These are phyloP conservation scores for Stenocarpella maydis DNA, from an alignment of 2,329 filamentous ascomycete species.

Conservation along the genomic window DNA sequence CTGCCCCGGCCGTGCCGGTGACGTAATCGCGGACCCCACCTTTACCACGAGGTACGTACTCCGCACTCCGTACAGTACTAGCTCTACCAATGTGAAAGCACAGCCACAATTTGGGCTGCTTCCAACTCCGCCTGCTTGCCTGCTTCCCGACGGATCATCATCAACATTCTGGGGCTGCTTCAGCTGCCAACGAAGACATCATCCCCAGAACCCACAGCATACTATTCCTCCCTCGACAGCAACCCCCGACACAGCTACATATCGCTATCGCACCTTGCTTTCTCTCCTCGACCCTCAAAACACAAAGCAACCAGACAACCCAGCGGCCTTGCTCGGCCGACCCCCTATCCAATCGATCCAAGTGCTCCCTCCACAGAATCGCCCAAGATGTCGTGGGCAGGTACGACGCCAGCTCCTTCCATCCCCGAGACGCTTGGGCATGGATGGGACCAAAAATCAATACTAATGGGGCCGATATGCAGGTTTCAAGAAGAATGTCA, in stretches of 20 bases:
- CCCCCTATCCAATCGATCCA: conserved; percentile 6
- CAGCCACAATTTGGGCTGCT: conserved; percentile 19
- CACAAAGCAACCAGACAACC: background rate
- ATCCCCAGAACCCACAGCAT: background rate
- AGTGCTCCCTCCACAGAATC: conserved; percentile 9
- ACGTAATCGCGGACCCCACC: conserved; percentile 5
- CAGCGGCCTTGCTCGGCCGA: background rate
- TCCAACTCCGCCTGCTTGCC: background rate
- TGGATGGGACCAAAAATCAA: background rate
- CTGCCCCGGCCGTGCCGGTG: background rate
- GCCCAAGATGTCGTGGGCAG: conserved; percentile 57
- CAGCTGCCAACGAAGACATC: conserved; percentile 13
- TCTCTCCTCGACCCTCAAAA: background rate
- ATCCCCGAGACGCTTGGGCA: conserved; percentile 27
- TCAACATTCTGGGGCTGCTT: background rate
- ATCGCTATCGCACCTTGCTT: background rate
- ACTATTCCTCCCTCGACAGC: background rate
- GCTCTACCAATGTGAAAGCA: background rate
- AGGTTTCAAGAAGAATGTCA: conserved; percentile 97
- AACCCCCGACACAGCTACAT: background rate
- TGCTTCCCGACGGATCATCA: conserved; percentile 20
- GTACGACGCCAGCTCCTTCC: conserved; percentile 43
- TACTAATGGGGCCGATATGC: conserved; percentile 24
- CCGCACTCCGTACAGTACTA: too few species aligned
- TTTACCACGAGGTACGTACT: too few species aligned